Conservation (phyloP, 2,329 filamentous ascomycete genomes). For the Fusarium keratoplasticum region DNA sequence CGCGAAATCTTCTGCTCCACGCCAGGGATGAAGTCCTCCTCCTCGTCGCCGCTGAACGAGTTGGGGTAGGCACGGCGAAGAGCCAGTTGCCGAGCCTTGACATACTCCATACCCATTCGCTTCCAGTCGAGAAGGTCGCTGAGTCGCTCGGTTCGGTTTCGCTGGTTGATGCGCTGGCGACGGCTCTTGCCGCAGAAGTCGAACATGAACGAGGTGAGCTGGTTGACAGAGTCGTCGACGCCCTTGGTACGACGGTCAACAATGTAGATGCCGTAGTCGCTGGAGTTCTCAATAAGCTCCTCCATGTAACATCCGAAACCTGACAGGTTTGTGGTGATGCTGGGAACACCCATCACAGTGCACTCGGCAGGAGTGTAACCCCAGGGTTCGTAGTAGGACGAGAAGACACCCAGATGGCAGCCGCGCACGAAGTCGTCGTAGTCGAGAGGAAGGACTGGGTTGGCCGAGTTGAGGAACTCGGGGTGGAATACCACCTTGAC, state of each 20-base stretch:
- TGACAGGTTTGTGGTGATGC: slow-evolving; percentile 97
- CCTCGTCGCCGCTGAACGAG: slow-evolving; percentile 84
- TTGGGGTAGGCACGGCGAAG: slow-evolving; percentile 90
- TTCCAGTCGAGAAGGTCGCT: slow-evolving; percentile 99
- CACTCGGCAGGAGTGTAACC: slow-evolving; percentile 98
- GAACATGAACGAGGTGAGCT: slow-evolving; percentile 88
- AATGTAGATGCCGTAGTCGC: slow-evolving; percentile 99
- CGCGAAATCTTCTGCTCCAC: slow-evolving; percentile 96
- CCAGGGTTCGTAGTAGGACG: slow-evolving; percentile 99
- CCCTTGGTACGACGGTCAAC: slow-evolving; percentile 96
- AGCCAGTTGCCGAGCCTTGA: slow-evolving; percentile 95
- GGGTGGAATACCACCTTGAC: slow-evolving; percentile 99
- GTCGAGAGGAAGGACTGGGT: slow-evolving; percentile 93
- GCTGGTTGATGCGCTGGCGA: slow-evolving; percentile 97
- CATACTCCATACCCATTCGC: slow-evolving; percentile 99
- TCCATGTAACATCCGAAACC: slow-evolving; percentile 99
- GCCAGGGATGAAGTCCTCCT: slow-evolving; percentile 90
- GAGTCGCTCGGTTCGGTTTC: slow-evolving; percentile 93
- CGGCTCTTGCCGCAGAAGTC: slow-evolving; percentile 94
- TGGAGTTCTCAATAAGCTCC: slow-evolving; percentile 96
- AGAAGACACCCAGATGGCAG: slow-evolving; percentile 94
- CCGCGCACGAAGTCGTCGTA: slow-evolving; percentile 99
- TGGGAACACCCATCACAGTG: slow-evolving; percentile 98
- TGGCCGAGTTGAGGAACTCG: slow-evolving; percentile 95
- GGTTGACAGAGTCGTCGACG: slow-evolving; percentile 96